phyloP scores from a whole-genome alignment of 148 eudicot species.

The Amaranthus cruentus region DNA sequence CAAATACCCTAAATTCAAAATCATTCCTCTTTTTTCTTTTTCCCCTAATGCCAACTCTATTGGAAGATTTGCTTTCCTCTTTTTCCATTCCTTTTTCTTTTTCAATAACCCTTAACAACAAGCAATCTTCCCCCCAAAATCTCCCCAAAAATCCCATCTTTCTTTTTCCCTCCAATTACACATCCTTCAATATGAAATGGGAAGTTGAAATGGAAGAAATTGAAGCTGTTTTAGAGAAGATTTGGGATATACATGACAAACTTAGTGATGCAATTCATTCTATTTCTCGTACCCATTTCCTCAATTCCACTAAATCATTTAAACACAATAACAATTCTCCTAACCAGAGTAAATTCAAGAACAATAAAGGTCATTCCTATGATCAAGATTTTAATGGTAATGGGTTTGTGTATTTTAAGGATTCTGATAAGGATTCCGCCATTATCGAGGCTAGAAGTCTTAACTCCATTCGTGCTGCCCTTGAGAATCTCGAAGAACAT shows the following conservation, averaged over 20 bases:
- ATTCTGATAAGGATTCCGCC: slow-evolving; percentile 51
- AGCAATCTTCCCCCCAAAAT: neutral
- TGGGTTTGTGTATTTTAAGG: slow-evolving; percentile 74
- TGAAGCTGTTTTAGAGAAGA: slow-evolving; percentile 68
- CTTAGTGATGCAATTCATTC: slow-evolving; percentile 94
- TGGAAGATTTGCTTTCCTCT: neutral
- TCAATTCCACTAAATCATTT: slow-evolving; percentile 46
- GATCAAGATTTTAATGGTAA: slow-evolving; percentile 6
- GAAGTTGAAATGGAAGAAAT: slow-evolving; percentile 67
- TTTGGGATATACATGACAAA: slow-evolving; percentile 92
- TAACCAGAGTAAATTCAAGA: neutral
- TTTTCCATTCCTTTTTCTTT: neutral
- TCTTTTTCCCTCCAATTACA: slow-evolving; percentile 22
- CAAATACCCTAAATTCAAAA: slow-evolving; percentile 12
- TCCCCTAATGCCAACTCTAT: neutral
- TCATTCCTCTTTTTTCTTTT: neutral
- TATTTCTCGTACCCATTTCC: slow-evolving; percentile 67
- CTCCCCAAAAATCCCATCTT: neutral
- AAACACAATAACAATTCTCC: slow-evolving; percentile 16
- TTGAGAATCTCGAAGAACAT: slow-evolving; percentile 89
- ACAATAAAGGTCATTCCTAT: slow-evolving; percentile 9
- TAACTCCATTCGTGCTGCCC: slow-evolving; percentile 76
- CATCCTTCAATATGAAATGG: slow-evolving; percentile 33
- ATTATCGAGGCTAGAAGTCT: slow-evolving; percentile 78
- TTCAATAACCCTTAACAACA: neutral